Evolutionary conservation across 345 rosid genomes (phyloP).

Genomic region (Populus euphratica): DNA sequence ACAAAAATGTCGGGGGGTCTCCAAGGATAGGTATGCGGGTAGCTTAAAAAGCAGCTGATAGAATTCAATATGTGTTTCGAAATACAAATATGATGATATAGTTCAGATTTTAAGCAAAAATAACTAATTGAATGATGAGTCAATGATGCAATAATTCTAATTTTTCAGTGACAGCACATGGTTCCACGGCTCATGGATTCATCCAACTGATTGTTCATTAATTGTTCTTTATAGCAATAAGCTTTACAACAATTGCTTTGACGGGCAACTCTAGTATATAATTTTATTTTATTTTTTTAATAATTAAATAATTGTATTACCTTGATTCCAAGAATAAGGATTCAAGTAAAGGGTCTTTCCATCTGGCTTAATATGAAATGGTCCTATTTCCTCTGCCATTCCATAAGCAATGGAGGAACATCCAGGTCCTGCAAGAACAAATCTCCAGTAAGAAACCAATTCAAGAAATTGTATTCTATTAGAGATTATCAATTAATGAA

Average conservation of each 20-base stretch:
- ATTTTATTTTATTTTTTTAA: background rate
- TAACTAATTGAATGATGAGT: background rate
- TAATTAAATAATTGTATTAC: conserved; percentile 26
- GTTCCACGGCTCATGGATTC: background rate
- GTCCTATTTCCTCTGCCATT: conserved; percentile 89
- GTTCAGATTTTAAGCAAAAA: background rate
- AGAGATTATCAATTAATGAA: conserved; percentile 6
- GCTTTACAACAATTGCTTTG: background rate
- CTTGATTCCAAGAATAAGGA: conserved; percentile 90
- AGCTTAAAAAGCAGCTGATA: background rate
- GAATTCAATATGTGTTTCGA: too few species aligned
- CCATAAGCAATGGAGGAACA: conserved; percentile 90
- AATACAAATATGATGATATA: background rate
- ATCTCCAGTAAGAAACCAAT: conserved; percentile 4
- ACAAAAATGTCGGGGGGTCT: background rate
- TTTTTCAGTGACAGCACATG: background rate
- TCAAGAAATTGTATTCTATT: background rate
- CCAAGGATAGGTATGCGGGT: background rate
- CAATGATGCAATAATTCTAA: background rate
- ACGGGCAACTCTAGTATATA: background rate
- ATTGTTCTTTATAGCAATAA: background rate
- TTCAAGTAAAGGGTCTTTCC: conserved; percentile 76
- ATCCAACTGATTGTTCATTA: background rate
- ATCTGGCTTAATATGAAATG: conserved; percentile 76
- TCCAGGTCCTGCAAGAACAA: conserved; percentile 68